Percentiles rank a stretch among this genome's conserved stretches.
Conservation (phyloP, 257 asterid genomes). For the Solanum rostratum region DNA sequence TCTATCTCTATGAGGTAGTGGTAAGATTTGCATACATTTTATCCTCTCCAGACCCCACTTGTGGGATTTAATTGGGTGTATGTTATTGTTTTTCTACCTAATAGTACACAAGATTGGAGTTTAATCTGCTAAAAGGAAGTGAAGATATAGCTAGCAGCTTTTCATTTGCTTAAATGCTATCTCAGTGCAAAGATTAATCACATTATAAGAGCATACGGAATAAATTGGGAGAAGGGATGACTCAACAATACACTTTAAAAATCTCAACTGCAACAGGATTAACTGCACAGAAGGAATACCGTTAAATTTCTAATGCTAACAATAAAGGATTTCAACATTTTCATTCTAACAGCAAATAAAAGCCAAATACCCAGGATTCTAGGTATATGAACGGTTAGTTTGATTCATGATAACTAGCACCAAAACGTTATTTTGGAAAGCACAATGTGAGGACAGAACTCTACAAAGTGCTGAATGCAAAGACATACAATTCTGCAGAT, state of each 20-base stretch:
- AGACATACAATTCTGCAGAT: not conserved
- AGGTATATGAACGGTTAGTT: not conserved
- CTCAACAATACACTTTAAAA: not conserved
- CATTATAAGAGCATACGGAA: not conserved
- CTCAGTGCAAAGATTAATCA: not conserved
- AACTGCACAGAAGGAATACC: not conserved
- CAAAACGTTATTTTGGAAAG: not conserved
- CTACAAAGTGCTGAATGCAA: constrained; percentile 2
- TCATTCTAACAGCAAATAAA: not conserved
- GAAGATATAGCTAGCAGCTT: not conserved
- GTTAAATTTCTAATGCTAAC: not conserved
- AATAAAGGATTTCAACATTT: not conserved
- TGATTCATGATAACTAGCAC: not conserved
- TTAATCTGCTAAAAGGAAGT: not conserved
- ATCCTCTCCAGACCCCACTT: too few species aligned
- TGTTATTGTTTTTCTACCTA: too few species aligned
- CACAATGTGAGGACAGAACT: not conserved
- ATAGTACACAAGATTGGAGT: not conserved
- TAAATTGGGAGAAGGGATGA: not conserved
- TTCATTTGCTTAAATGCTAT: not conserved
- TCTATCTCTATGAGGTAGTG: too few species aligned
- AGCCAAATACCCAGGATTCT: not conserved
- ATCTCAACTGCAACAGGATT: not conserved
- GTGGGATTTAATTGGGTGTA: too few species aligned
- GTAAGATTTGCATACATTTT: too few species aligned